Conservation (phyloP, 768 basidiomycete genomes). For the Ramaria rubella region DNA sequence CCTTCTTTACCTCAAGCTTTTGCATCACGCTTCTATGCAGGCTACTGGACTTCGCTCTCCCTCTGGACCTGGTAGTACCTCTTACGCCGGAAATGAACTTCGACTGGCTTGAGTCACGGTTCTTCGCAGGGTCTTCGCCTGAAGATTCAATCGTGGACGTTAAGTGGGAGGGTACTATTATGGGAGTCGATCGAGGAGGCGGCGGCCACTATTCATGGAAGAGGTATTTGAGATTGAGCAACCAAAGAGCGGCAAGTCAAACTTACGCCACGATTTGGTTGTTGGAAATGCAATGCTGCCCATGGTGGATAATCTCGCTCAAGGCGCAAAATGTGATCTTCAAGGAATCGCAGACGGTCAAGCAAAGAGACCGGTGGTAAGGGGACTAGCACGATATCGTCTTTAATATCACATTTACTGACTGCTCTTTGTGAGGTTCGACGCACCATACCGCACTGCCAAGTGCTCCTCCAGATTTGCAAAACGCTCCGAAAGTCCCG, state of each 20-base stretch:
- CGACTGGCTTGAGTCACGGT: constrained; percentile 9
- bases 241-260: constrained; percentile 2
- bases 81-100: constrained; percentile 13
- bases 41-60: constrained; percentile 45
- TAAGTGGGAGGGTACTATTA: constrained; percentile 70
- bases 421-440: neutral
- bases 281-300: constrained; percentile 85
- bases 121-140: neutral
- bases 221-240: neutral
- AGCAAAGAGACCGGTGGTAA: no score
- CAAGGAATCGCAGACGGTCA: constrained; percentile 59
- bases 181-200: constrained; percentile 68
- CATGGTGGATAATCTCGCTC: constrained; percentile 83
- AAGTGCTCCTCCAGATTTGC: constrained; percentile 65
- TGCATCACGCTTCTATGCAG: constrained; percentile 72
- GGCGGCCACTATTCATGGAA: constrained; percentile 65
- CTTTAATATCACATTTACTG: neutral
- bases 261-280: constrained; percentile 73
- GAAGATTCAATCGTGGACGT: constrained; percentile 20
- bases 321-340: constrained; percentile 68
- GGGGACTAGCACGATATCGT: neutral
- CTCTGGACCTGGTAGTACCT: constrained; percentile 7
- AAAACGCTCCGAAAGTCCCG: constrained; percentile 59
- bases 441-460: constrained; percentile 65
- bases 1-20: constrained; percentile 65